Percentiles rank a stretch among this genome's conserved stretches.
These are phyloP conservation scores for Trichoderma breve DNA, from an alignment of 2,329 filamentous ascomycete genomes.

Conservation along the genomic window DNA sequence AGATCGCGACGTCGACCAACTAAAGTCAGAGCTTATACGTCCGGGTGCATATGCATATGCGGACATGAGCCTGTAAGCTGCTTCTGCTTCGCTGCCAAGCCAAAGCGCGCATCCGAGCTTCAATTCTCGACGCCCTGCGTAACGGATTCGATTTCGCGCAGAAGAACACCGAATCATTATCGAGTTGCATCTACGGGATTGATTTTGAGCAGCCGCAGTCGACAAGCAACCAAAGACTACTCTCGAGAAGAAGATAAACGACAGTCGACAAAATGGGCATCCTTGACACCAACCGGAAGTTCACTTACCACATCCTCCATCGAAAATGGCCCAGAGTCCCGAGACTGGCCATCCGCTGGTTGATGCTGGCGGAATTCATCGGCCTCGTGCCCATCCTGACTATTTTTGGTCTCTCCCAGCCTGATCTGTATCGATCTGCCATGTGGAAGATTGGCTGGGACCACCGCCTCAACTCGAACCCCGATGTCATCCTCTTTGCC, in stretches of 20 bases:
- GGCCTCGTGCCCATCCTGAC: constrained; percentile 65
- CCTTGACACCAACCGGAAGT: background rate
- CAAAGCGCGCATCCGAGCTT: background rate
- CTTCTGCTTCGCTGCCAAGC: background rate
- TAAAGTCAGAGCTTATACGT: background rate
- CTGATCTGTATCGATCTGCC: constrained; percentile 67
- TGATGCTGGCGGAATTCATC: constrained; percentile 65
- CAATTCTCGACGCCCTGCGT: background rate
- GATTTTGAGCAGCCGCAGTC: background rate
- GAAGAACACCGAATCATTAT: background rate
- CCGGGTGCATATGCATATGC: background rate
- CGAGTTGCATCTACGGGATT: background rate
- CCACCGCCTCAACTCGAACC: constrained; percentile 72
- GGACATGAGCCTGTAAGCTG: constrained; percentile 8
- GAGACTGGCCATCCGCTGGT: constrained; percentile 56
- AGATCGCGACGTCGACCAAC: background rate
- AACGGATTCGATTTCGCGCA: background rate
- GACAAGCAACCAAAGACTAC: background rate
- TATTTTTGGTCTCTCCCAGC: constrained; percentile 70
- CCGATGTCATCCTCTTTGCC: constrained; percentile 66
- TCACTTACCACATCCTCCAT: constrained; percentile 54
- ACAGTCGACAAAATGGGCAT: constrained; percentile 9
- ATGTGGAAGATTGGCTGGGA: constrained; percentile 72
- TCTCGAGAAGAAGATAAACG: background rate
- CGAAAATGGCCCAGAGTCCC: constrained; percentile 53